Base-by-base conservation (phyloP, 2,329 filamentous ascomycete species). In the Diaporthe australafricana region DNA sequence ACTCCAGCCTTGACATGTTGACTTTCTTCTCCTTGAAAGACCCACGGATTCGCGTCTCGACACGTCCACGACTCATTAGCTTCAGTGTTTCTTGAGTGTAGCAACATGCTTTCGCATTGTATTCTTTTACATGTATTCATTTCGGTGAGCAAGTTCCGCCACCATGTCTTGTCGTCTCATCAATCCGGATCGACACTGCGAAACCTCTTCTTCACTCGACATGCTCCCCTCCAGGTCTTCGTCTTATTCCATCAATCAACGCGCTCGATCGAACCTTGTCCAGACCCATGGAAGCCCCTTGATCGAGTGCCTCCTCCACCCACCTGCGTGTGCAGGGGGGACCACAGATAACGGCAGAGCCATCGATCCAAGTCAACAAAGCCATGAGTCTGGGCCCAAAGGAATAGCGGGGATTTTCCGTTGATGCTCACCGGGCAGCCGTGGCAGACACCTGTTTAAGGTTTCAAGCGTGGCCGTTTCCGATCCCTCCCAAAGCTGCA, bases 381-480 rank as follows among this genome's bases (percentile, higher is more conserved):
- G 4, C n/a, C 27, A 50, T 5, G 22, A 20, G 45, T 50, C 45
- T 38, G 9, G n/a, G 30, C n/a, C 30, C 60, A 50, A 12, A 12
- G 8, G 12, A 3, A 1, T 25, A 38, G 45, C 25, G n/a, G 25
- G 42, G 45, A 38, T 50, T 20, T n/a, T 50, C 12, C 45, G 25
- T 48, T 25, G 20, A 25, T 35, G 42, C 30, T 25, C 60, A 32
- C 12, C 14, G 27, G 25, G n/a, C 30, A 25, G n/a, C 42, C 53
- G 5, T 27, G 20, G 45, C 11, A 25, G 12, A 50, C 12, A 20
- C 32, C 14, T 50, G 7, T 47, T 47, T 38, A 38, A 65, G 45
- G 45, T 65, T 65, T 27, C 30, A 17, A 47, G 30, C 60, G 42
- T 50, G n/a, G 45, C 60, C 45, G 45, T 65, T 38, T 25, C 45